These are phyloP conservation scores for Vitis rotundifolia DNA, from an alignment of 164 flowering plant species.

Conservation along the genomic window DNA sequence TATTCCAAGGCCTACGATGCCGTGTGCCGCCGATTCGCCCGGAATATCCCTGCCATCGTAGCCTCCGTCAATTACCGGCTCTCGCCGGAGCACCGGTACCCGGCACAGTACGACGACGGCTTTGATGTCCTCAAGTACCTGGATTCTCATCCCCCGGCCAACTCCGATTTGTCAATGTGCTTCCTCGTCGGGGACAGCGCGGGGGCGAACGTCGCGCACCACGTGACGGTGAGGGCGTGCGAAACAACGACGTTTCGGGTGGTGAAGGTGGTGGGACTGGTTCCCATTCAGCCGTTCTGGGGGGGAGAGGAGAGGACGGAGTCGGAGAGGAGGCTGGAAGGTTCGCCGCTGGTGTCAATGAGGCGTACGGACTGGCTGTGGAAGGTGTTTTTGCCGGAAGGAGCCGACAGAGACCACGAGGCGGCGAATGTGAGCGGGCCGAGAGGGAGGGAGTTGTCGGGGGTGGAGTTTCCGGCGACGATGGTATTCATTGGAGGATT, in stretches of 20 bases:
- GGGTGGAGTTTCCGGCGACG: conserved; percentile 34
- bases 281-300: conserved; percentile 49
- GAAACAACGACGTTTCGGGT: neutral
- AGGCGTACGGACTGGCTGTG: conserved; percentile 40
- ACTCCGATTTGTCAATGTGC: conserved; percentile 27
- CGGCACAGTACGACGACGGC: conserved; percentile 44
- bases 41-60: conserved; percentile 27
- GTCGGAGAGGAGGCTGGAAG: conserved; percentile 31
- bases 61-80: conserved; percentile 50
- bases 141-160: conserved; percentile 20
- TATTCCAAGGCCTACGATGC: conserved; percentile 28
- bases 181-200: conserved; percentile 63
- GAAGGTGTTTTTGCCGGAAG: conserved; percentile 50
- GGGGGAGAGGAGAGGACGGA: conserved; percentile 55
- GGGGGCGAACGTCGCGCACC: conserved; percentile 71
- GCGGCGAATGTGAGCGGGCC: conserved; percentile 45
- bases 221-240: conserved; percentile 35
- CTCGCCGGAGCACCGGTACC: conserved; percentile 44
- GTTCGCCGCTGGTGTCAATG: conserved; percentile 25
- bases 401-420: conserved; percentile 44
- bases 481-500: conserved; percentile 45
- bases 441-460: conserved; percentile 27
- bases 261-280: conserved; percentile 19
- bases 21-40: conserved; percentile 40
- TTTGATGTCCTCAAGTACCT: conserved; percentile 38